Base-by-base conservation (phyloP, 805 yeast species). In the Myxozyma vanderwaltii region DNA sequence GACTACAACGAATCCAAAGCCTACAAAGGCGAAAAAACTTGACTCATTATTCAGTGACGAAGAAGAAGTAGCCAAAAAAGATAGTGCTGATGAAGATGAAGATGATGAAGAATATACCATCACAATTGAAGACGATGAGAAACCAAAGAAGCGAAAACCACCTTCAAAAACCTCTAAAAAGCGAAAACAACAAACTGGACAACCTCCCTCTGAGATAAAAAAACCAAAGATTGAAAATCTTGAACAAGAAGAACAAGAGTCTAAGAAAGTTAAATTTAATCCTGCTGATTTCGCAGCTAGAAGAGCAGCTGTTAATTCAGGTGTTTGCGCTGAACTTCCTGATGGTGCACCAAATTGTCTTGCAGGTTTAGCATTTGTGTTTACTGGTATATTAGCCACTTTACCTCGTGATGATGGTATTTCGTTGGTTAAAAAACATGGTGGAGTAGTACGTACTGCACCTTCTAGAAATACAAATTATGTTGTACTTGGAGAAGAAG, bases 401-500 rank as follows among this genome's bases (percentile, higher is more conserved):
- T 72, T 94, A 36, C 88, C 88, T 58, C 81, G 99, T 63, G 86
- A 82, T 0, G 84, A 82, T 21, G 85, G 91, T 29, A 95, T 89
- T 69, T 77, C 81, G 24, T 69, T 88, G 12, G 96, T 97, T 4
- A 86, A 89, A 67, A 80, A 81, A 63, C 90, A 92, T 69, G 99
- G 99, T 15, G 99, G 96, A 4, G 43, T 59, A 10, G 63, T 59
- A 4, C 59, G 76, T 0, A 84, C 89, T 67, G 82, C 96, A 0
- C 86, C 92, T 26, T 88, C 94, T 56, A 83, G 89, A 10, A 89
- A 86, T 68, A 94, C 99, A 0, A 82, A 90, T 24, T 78, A 91
- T 47, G 96, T 92, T 1, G 97, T 94, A 1, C 78, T 94, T 31
- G 99, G 99, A 6, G 90, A 81, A 53, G 97, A 94, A 66, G 98